These are phyloP conservation scores for Tuber umbilicatum DNA, from an alignment of 495 filamentous ascomycete genomes.

Conservation along the genomic window DNA sequence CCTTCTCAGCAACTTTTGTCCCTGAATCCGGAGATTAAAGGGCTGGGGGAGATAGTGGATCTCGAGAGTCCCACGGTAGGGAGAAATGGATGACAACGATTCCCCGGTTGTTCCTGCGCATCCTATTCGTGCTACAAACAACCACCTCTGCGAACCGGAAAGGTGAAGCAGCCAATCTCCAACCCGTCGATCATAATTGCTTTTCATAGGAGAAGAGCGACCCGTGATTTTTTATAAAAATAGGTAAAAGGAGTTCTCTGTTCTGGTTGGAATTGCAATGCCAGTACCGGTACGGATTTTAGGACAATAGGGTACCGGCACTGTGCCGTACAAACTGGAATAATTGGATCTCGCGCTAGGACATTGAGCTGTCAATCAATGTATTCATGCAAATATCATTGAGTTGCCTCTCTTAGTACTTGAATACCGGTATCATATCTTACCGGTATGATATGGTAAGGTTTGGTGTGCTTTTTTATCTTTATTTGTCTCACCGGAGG, in stretches of 20 bases:
- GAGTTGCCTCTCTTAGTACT: not conserved
- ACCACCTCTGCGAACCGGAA: not conserved
- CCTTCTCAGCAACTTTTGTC: not conserved
- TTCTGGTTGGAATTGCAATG: not conserved
- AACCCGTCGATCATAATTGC: not conserved
- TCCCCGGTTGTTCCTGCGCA: not conserved
- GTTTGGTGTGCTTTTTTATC: not conserved
- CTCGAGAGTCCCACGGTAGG: not conserved
- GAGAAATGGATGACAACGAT: not conserved
- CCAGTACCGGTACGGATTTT: not conserved
- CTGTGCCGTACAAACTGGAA: not conserved
- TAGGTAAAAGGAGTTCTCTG: not conserved
- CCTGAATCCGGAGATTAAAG: not conserved
- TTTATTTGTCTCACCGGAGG: not conserved
- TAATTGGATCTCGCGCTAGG: not conserved
- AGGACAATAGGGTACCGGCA: not conserved
- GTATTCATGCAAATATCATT: too few relatives aligned
- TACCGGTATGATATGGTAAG: too few relatives aligned
- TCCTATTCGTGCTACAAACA: not conserved
- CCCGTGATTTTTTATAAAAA: not conserved
- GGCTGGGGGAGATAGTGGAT: not conserved
- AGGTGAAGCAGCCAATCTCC: not conserved
- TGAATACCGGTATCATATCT: too few relatives aligned
- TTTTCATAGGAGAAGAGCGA: not conserved
- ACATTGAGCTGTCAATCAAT: too few relatives aligned